phyloP scores from a whole-genome alignment of 2,329 filamentous ascomycete genomes.

The Nigrospora osmanthi region DNA sequence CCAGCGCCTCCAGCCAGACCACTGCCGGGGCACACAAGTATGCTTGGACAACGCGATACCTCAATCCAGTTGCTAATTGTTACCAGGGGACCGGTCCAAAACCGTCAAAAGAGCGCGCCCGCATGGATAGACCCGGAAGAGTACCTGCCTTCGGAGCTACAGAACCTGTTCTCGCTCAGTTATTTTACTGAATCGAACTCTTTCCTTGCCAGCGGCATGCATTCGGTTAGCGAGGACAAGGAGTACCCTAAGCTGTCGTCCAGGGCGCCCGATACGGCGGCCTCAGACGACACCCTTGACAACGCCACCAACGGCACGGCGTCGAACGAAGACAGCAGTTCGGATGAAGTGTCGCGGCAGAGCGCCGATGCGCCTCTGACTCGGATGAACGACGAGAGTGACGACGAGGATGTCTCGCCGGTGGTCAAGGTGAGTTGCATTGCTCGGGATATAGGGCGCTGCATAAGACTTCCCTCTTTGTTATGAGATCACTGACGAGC shows the following conservation, averaged over 20 bases:
- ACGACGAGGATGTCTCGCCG: constrained; percentile 36
- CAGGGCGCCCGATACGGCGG: constrained; percentile 30
- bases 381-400: constrained; percentile 52
- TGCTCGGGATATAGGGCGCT: too few relatives aligned
- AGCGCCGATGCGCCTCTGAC: constrained; percentile 28
- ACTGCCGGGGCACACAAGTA: neutral
- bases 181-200: constrained; percentile 53
- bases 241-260: constrained; percentile 45
- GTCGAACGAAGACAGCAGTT: constrained; percentile 45
- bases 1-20: neutral
- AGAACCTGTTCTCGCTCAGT: constrained; percentile 70
- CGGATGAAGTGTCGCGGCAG: constrained; percentile 34
- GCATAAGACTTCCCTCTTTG: neutral
- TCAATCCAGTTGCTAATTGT: too few relatives aligned
- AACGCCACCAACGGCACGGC: constrained; percentile 39
- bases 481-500: neutral
- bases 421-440: constrained; percentile 23
- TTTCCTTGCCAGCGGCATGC: constrained; percentile 64
- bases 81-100: constrained; percentile 20
- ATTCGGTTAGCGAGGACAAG: constrained; percentile 49
- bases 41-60: constrained; percentile 23
- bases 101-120: constrained; percentile 41
- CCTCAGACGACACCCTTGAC: constrained; percentile 37
- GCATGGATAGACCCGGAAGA: constrained; percentile 43
- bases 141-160: constrained; percentile 56